phyloP scores from a whole-genome alignment of 768 basidiomycete species.

The Pholiota molesta region DNA sequence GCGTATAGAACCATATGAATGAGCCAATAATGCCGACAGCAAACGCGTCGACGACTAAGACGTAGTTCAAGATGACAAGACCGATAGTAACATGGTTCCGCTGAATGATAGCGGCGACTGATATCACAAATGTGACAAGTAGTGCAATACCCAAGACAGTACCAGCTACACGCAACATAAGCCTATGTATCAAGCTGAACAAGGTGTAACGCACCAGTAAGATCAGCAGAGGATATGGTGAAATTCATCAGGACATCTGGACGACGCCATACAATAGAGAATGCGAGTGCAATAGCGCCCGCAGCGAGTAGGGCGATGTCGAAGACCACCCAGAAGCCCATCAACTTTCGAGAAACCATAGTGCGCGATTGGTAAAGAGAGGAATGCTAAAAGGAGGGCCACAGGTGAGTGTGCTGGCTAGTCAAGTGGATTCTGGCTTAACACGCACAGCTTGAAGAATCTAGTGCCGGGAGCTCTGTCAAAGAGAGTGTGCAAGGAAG shows the following conservation, averaged over 20 bases:
- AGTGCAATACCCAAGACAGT: slow-evolving; percentile 68
- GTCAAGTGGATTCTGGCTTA: background rate
- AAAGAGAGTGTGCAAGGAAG: slow-evolving; percentile 49
- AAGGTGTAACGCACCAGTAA: slow-evolving; percentile 53
- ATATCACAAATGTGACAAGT: slow-evolving; percentile 67
- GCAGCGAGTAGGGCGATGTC: slow-evolving; percentile 73
- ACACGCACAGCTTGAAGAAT: slow-evolving; percentile 19
- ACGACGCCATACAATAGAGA: slow-evolving; percentile 73
- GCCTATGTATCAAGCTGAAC: background rate
- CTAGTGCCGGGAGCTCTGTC: slow-evolving; percentile 40
- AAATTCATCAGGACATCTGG: slow-evolving; percentile 75
- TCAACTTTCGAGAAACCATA: slow-evolving; percentile 76
- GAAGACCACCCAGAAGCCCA: slow-evolving; percentile 73
- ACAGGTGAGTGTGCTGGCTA: background rate
- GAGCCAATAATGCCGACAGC: slow-evolving; percentile 67
- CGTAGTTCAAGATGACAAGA: slow-evolving; percentile 78
- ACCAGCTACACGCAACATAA: slow-evolving; percentile 53
- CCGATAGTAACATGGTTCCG: slow-evolving; percentile 69
- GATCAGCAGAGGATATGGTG: slow-evolving; percentile 58
- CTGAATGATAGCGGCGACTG: slow-evolving; percentile 72
- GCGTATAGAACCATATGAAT: slow-evolving; percentile 81
- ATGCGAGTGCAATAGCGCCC: slow-evolving; percentile 62
- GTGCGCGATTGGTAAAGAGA: slow-evolving; percentile 23
- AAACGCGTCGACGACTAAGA: slow-evolving; percentile 65
- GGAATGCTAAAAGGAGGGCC: slow-evolving; percentile 8